Evolutionary conservation across 2,329 filamentous ascomycete species (phyloP).

Genomic region (Pseudomassariella vexata): DNA sequence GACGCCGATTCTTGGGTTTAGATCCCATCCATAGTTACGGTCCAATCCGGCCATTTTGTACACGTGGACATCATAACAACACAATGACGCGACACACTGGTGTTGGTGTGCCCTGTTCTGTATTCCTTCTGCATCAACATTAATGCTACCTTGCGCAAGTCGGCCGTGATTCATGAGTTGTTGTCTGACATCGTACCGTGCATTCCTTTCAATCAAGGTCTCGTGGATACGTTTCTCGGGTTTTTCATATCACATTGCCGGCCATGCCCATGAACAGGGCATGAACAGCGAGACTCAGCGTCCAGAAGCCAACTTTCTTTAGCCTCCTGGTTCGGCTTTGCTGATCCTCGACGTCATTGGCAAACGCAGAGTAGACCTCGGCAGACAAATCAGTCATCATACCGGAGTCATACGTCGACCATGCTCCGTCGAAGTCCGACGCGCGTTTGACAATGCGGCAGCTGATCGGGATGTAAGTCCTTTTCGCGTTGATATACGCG

Average conservation of each 20-base stretch:
- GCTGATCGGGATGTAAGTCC: constrained; percentile 90
- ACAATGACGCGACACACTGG: too few species aligned
- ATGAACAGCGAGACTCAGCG: constrained; percentile 83
- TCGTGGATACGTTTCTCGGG: too few species aligned
- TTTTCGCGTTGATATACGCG: constrained; percentile 93
- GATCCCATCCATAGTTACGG: too few species aligned
- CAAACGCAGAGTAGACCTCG: constrained; percentile 93
- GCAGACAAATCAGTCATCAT: constrained; percentile 89
- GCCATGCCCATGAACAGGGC: constrained; percentile 93
- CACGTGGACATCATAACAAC: too few species aligned
- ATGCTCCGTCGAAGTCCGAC: constrained; percentile 88
- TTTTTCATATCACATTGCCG: constrained; percentile 60
- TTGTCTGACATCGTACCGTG: too few species aligned
- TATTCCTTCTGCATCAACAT: too few species aligned
- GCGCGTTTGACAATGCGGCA: constrained; percentile 89
- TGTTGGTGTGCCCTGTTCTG: too few species aligned
- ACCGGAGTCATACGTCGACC: constrained; percentile 90
- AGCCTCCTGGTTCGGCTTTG: constrained; percentile 80
- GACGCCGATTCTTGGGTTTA: too few species aligned
- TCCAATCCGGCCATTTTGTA: too few species aligned
- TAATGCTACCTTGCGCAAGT: too few species aligned
- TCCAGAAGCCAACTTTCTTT: constrained; percentile 97
- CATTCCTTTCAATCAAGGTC: too few species aligned
- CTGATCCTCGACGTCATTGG: constrained; percentile 82
- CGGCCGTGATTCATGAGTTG: too few species aligned